Conservation (phyloP, 2,329 filamentous ascomycete species). For the Fusarium concolor region DNA sequence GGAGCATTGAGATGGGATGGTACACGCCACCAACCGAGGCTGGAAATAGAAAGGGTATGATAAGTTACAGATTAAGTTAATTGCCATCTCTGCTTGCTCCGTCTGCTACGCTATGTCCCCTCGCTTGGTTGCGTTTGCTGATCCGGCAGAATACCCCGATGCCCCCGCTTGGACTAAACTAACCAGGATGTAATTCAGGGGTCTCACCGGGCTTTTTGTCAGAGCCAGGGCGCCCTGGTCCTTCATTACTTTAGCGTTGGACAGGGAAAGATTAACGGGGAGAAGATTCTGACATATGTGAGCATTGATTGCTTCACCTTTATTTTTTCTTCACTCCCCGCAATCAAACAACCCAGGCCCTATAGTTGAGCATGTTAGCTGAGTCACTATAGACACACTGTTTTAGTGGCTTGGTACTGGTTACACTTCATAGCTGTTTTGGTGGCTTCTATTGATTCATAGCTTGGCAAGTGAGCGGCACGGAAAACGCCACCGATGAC, state of each 20-base stretch:
- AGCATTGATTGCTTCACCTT: neutral
- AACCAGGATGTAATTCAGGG: neutral
- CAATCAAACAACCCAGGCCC: neutral
- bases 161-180: neutral
- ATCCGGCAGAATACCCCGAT: slow-evolving; percentile 26
- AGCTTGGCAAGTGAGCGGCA: neutral
- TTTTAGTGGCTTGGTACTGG: neutral
- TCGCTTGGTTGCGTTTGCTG: slow-evolving; percentile 4
- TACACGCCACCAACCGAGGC: slow-evolving; percentile 21
- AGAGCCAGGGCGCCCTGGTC: neutral
- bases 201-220: neutral
- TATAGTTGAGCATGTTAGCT: neutral
- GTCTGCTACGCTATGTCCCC: neutral
- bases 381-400: neutral
- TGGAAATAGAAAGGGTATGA: neutral
- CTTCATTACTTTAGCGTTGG: neutral
- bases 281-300: neutral
- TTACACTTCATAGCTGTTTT: too few species aligned
- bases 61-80: neutral
- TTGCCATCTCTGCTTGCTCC: neutral
- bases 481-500: neutral
- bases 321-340: neutral
- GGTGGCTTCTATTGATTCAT: slow-evolving; percentile 3
- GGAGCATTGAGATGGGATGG: neutral
- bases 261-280: neutral